phyloP scores from a whole-genome alignment of 352 stramenopile genomes.

The Globisporangium barbulae region DNA sequence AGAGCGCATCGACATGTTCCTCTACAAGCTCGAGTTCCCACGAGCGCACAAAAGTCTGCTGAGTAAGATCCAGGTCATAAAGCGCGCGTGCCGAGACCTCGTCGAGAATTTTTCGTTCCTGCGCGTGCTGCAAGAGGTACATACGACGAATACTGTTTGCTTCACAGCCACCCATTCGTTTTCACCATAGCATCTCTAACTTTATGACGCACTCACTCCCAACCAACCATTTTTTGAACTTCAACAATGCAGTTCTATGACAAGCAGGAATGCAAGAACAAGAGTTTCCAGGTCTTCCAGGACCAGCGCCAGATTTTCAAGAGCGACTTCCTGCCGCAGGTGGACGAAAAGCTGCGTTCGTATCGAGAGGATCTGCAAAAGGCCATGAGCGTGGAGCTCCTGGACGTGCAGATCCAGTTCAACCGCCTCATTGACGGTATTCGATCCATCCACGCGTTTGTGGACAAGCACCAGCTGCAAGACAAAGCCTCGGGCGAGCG shows the following conservation, averaged over 20 bases:
- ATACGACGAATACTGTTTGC: neutral
- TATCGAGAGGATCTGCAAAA: conserved; percentile 57
- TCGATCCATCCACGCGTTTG: conserved; percentile 42
- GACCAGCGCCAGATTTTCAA: conserved; percentile 29
- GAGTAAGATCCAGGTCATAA: conserved; percentile 47
- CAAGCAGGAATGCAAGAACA: conserved; percentile 17
- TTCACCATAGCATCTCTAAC: neutral
- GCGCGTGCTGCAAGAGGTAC: conserved; percentile 43
- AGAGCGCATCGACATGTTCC: conserved; percentile 65
- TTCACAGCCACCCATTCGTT: neutral
- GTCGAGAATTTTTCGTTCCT: conserved; percentile 71
- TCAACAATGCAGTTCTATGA: conserved; percentile 43
- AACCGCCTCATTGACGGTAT: conserved; percentile 51
- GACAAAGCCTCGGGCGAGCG: conserved; percentile 19
- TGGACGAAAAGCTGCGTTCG: conserved; percentile 54
- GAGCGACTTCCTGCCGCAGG: conserved; percentile 28
- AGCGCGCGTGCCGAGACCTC: conserved; percentile 59
- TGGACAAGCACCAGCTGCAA: conserved; percentile 22
- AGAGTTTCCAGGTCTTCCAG: conserved; percentile 36
- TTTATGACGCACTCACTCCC: neutral
- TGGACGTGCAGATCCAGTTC: conserved; percentile 64
- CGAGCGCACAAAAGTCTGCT: conserved; percentile 39
- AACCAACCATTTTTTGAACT: neutral
- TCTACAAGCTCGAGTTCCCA: conserved; percentile 74
- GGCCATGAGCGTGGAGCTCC: conserved; percentile 44